Evolutionary conservation across 2,329 filamentous ascomycete species (phyloP), one percentile per base, ranked within the genome.

Genomic region (Fusarium algeriense): DNA sequence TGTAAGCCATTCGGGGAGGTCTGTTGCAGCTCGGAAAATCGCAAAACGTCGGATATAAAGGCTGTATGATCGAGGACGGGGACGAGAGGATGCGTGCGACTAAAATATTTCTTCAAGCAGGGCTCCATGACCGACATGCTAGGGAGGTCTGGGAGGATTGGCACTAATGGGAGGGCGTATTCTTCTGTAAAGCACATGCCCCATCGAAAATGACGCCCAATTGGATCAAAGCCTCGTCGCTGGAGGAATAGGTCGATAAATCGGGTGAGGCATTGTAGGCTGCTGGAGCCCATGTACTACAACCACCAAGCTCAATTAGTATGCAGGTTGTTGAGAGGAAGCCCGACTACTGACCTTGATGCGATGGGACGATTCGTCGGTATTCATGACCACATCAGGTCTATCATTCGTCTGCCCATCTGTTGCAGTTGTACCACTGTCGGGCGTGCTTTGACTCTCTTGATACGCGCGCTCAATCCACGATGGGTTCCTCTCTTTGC

Each of bases 391-490:
- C 14, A 73, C 63, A 6, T 74, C 71, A 10, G 71, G 71, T 7
- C 69, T 70, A 19, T 74, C 71, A 12, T 74, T 69, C 5, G 64
- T 50, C 17, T 67, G 69, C 5, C 55, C 69, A 28, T 58, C 55
- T 4, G 23, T 23, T 23, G 23, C 23, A 23, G 23, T 23, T 23
- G 65, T 57, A 19, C 60, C 56, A 1, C 52, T 54, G 32, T 74
- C 71, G 11, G 67, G 71, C 32, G 59, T 67, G 10, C 53, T 56
- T 5, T 63, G 48, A 13, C 44, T 70, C 49, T 64, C 65, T 30
- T 74, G 67, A 6, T 74, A 74, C 3, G 71, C 71, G 23, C 71
- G 64, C 50, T 73, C 69, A 15, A 74, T 73, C 71, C 71, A 74
- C 1, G 71, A 68, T 1, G 72, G 61, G 2, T 60, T 41, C 17